Conservation (phyloP, 805 yeast species). For the Komagataella pseudopastoris region DNA sequence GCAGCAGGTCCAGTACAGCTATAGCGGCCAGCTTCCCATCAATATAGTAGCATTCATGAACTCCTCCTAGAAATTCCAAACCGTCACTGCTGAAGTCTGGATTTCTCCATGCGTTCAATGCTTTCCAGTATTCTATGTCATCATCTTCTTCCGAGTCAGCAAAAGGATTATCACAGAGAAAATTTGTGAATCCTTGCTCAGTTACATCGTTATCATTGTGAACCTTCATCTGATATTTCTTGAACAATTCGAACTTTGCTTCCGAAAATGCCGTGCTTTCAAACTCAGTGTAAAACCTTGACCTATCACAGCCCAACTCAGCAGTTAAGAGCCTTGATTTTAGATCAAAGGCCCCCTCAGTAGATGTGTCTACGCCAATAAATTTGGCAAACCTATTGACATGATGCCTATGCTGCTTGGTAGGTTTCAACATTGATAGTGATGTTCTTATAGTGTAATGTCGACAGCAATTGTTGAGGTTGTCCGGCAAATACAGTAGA, state of each 20-base stretch:
- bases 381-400: slow-evolving; percentile 44
- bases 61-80: slow-evolving; percentile 35
- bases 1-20: slow-evolving; percentile 66
- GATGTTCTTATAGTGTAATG: slow-evolving; percentile 65
- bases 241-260: slow-evolving; percentile 51
- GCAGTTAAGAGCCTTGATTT: slow-evolving; percentile 3
- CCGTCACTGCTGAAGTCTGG: slow-evolving; percentile 3
- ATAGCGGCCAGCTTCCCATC: slow-evolving; percentile 56
- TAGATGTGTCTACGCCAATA: slow-evolving; percentile 11
- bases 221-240: slow-evolving; percentile 54
- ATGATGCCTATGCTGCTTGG: slow-evolving; percentile 55
- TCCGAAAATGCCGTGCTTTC: slow-evolving; percentile 37
- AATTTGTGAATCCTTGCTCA: slow-evolving; percentile 38
- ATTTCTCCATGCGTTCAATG: slow-evolving; percentile 26
- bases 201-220: slow-evolving; percentile 51
- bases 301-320: slow-evolving; percentile 5
- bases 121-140: slow-evolving; percentile 23
- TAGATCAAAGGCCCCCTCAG: slow-evolving; percentile 5
- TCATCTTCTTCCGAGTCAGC: slow-evolving; percentile 12
- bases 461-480: slow-evolving; percentile 63
- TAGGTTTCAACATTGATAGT: slow-evolving; percentile 26
- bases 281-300: slow-evolving; percentile 24
- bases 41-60: slow-evolving; percentile 67
- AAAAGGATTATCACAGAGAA: slow-evolving; percentile 63
- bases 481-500: slow-evolving; percentile 54